Evolutionary conservation across 176 grass and related monocot species (phyloP).

Genomic region (Avena eriantha): DNA sequence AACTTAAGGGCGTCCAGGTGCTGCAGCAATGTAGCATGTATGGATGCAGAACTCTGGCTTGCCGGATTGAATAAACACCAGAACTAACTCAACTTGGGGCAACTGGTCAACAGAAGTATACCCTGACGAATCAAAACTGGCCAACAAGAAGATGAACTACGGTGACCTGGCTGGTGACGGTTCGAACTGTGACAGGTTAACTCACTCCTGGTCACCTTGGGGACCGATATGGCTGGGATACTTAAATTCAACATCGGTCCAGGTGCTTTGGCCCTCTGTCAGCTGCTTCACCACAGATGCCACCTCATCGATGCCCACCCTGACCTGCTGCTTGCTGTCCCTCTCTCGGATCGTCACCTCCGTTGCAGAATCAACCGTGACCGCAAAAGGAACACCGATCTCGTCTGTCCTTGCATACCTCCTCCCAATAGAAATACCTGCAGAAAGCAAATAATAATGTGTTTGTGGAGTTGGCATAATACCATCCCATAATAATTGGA

Average conservation of each 20-base stretch:
- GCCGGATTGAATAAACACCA: background rate
- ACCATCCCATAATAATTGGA: background rate
- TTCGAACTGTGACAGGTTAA: background rate
- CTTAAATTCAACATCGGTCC: slow-evolving; percentile 53
- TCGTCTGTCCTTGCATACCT: slow-evolving; percentile 80
- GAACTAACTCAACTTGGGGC: background rate
- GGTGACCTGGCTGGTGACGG: background rate
- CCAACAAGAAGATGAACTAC: background rate
- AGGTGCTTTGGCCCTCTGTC: slow-evolving; percentile 71
- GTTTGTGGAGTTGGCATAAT: background rate
- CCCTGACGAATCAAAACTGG: background rate
- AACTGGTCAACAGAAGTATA: background rate
- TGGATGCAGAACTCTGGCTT: background rate
- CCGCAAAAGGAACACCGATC: slow-evolving; percentile 70
- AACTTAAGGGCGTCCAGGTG: background rate
- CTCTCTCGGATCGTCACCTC: slow-evolving; percentile 65
- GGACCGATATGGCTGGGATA: slow-evolving; percentile 54
- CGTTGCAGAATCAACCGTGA: slow-evolving; percentile 65
- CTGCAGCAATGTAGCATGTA: background rate
- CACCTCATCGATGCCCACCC: slow-evolving; percentile 57
- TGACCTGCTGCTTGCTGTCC: slow-evolving; percentile 79
- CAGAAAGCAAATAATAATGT: background rate
- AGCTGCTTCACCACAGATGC: slow-evolving; percentile 65
- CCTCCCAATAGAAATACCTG: slow-evolving; percentile 77
- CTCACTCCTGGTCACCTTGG: slow-evolving; percentile 64